Evolutionary conservation across 345 rosid species (phyloP), one percentile per base, ranked within the genome.

Genomic region (Gossypium herbaceum): DNA sequence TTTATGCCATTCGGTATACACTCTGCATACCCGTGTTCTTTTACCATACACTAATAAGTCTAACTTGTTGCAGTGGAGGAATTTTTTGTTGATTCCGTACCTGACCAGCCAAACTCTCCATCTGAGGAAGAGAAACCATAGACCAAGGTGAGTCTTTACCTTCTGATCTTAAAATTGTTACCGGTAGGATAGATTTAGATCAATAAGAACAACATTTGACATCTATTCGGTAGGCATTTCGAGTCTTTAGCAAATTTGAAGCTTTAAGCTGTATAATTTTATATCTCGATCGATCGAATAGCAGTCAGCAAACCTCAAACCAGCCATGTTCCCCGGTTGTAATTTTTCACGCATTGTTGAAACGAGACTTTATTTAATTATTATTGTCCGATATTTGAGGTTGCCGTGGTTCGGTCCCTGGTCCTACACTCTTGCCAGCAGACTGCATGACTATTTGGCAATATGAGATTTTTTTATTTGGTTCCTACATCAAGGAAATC

Each of bases 91-190:
- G 98, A 95, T 85, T 87, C 97, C 7, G 84, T 90, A 60, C 97
- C 97, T 4, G 97, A 90, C 60, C 97, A 87, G 51, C 81, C 92
- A 25, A 83, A 87, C 80, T 85, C 91, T 66, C 96, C 82, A 60
- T 88, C 97, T 12, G 98, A 95, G 20, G 98, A 95, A 85, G 98
- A 95, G 78, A 91, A 77, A 79, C 61, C 91, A 55, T 91, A 86
- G 83, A 43, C 55, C n/a, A 56, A 79, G 87, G 83, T 81, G 82
- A 77, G 76, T 68, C 3, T 54, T 25, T 39, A 47, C 52, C 77
- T 47, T 61, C 24, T 52, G 78, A 74, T 63, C 65, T 51, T 45
- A 51, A 62, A 74, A 72, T 57, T 54, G 60, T 77, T 79, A 76
- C 78, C 79, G 79, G 76, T 65, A 75, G 78, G 56, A 17, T 41